Evolutionary conservation across 1,139 yeast species (phyloP).

Genomic region (Trichomonascaceae sp.): DNA sequence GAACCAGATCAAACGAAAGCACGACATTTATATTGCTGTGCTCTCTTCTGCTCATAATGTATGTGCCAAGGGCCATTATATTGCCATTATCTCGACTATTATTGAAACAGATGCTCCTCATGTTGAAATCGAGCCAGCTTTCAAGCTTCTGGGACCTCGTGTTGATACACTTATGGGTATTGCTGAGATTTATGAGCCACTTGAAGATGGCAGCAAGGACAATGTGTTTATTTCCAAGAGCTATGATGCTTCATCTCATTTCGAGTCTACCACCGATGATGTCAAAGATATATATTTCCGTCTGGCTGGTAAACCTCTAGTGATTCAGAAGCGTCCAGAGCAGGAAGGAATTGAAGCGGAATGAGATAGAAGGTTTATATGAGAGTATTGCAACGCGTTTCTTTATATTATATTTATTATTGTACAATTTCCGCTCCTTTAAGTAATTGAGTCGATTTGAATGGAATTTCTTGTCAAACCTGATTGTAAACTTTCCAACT

Average conservation of each 20-base stretch:
- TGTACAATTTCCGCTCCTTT: no score
- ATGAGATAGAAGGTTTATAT: neutral
- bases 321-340: slow-evolving; percentile 66
- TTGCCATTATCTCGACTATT: slow-evolving; percentile 91
- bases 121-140: slow-evolving; percentile 88
- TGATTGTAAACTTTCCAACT: neutral
- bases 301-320: slow-evolving; percentile 87
- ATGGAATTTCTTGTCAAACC: no score
- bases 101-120: slow-evolving; percentile 94
- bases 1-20: slow-evolving; percentile 87
- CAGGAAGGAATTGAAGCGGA: slow-evolving; percentile 51
- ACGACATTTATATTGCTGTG: slow-evolving; percentile 90
- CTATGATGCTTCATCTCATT: slow-evolving; percentile 92
- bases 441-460: no score
- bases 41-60: slow-evolving; percentile 89
- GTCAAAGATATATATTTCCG: slow-evolving; percentile 90
- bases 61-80: slow-evolving; percentile 79
- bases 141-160: slow-evolving; percentile 73
- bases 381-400: neutral
- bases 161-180: slow-evolving; percentile 93
- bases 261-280: slow-evolving; percentile 94
- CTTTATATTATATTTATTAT: no score
- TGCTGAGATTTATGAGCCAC: slow-evolving; percentile 86
- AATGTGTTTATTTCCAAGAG: slow-evolving; percentile 79
- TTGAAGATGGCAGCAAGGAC: slow-evolving; percentile 72